Base-by-base conservation (phyloP, 352 stramenopile genomes). In the Pythium sp. region DNA sequence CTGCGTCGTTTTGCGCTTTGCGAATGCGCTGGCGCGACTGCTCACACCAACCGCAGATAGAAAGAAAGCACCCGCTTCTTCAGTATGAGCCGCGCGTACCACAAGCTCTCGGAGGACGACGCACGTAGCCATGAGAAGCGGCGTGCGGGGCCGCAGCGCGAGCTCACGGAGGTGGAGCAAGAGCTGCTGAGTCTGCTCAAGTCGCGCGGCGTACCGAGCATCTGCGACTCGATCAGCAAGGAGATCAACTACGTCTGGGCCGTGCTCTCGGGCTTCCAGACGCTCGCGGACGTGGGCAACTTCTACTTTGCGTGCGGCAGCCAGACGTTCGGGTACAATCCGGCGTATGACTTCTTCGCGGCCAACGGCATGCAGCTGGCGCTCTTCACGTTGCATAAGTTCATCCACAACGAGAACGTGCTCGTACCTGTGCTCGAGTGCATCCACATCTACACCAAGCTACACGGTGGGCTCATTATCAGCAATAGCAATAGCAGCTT, bases 231-330 rank as follows among this genome's bases (percentile, higher is more conserved):
- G 7, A 86, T 94, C 65, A 88, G 74, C 51, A 76, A 78, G n/a
- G 86, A 91, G 71, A 92, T 94, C 63, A 84, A 88, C 68, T 91
- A 91, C 64, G 82, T 77, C 28, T 92, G 84, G 86, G 82, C 84
- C 18, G 84, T 90, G 20, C 74, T 76, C 9, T 90, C 84, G 7
- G 84, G 82, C 20, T 92, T 91, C 71, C 78, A 80, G 70, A 91
- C 84, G 32, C 75, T 94, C 28, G 71, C 79, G 12, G 82, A 77
- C 62, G 81, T 90, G 34, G 83, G 78, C 67, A 75, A 91, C 65
- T 94, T 91, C 69, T 94, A 92, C 76, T 90, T 91, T 47, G 84
- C 86, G 26, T 92, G 86, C 59, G 86, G 78, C 11, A 71, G 77
- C 20, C 78, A 84, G 46, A 73, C 79, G 14, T 90, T 93, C 53